Evolutionary conservation across 352 stramenopile genomes (phyloP), one percentile per base, ranked within the genome.

Genomic region (Pythium rishiriense): DNA sequence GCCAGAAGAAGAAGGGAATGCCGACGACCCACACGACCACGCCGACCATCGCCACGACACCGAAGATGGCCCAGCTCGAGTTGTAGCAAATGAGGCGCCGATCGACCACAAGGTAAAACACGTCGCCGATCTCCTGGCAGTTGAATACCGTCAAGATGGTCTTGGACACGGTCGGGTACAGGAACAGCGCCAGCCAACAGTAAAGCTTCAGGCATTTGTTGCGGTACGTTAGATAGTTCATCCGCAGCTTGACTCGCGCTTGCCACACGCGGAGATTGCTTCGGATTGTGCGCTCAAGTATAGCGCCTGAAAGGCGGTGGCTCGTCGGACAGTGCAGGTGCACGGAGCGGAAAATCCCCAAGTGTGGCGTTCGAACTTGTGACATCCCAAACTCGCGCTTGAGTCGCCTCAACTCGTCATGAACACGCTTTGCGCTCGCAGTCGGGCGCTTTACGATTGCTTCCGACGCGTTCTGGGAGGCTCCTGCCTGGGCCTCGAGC

Each of bases 221-320:
- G 15, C 81, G 78, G 68, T 92, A 92, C 39, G 83, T 88, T 24
- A 90, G 68, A 57, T 91, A 91, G 70, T 92, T 92, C 83, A 92
- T 92, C 29, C 83, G 83, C 22, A 92, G 67, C 58, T 92, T 92
- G 6, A 90, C 77, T 4, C 83, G 71, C 5, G 83, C 83, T 56
- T 92, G 83, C 83, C 83, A 92, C 17, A 92, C 83, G 6, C 83
- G 79, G 17, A 92, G 52, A 39, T 92, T 92, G 49, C 76, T 82
- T 9, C 83, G 79, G 37, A 92, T 79, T 7, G 79, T 90, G 8
- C 83, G 79, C 51, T 88, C 78, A 12, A 88, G 74, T 10, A 90
- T 79, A 29, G 33, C 64, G 11, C 79, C 81, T 8, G 57, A 76
- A 0, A 92, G 70, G 8, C 69, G 56, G 9, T 82, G 72, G 45